Conservation (phyloP, 768 basidiomycete genomes). For the Psilocybe tampanensis region DNA sequence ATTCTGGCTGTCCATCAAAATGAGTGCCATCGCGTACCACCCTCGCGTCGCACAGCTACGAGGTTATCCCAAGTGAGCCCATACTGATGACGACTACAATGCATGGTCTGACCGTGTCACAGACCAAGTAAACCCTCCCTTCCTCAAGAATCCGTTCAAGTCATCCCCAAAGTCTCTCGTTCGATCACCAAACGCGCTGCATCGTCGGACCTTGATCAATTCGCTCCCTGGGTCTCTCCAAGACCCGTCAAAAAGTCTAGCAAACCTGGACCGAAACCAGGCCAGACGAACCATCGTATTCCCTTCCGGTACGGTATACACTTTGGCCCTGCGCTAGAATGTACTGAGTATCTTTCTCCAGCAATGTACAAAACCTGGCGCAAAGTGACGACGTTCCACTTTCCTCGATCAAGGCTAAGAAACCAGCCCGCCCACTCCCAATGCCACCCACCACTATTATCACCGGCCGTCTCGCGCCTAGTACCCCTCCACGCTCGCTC, state of each 20-base stretch:
- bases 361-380: background rate
- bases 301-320: background rate
- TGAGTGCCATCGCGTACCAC: background rate
- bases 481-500: background rate
- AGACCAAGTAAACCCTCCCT: background rate
- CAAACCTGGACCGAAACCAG: background rate
- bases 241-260: background rate
- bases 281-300: background rate
- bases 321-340: background rate
- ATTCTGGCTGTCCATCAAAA: background rate
- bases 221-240: background rate
- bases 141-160: background rate
- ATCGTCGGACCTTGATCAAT: background rate
- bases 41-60: background rate
- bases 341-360: background rate
- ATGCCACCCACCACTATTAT: too few species aligned
- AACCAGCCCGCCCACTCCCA: too few species aligned
- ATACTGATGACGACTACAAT: background rate
- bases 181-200: background rate
- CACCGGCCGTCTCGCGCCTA: too few species aligned
- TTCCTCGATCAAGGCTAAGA: too few species aligned
- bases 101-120: background rate
- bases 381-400: too few species aligned
- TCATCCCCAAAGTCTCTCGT: background rate
- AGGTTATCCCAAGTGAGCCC: background rate